Base-by-base conservation (phyloP, 768 basidiomycete genomes). In the Boletales sp. region DNA sequence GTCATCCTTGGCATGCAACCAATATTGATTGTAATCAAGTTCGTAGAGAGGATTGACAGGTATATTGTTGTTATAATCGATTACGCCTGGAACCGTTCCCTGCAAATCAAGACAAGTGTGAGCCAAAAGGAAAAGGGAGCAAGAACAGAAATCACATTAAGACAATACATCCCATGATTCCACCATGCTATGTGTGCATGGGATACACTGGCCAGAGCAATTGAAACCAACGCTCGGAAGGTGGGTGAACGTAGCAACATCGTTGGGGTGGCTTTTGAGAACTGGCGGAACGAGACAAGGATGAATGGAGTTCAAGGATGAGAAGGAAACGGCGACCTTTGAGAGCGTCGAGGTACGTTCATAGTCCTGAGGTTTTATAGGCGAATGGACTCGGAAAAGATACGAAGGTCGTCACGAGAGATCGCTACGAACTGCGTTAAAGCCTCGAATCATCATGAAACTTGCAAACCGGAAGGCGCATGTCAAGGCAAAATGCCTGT, bases 141-240 rank as follows among this genome's bases (percentile, higher is more conserved):
- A 43, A 24, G 29, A 15, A 36, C 12, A 21, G 8, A 29, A 15
- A 19, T 45, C 14, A 60, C 59, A n/a, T 62, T 43, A 14, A 42
- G 0, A 30, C 41, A 19, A 14, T 37, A 60, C 55, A 61, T 54
- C 34, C 15, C 31, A 0, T 0, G 1, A 24, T 18, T 2, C 11
- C 5, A 61, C 5, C 21, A 1, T 35, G 0, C 10, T 0, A 43
- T 15, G 42, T 60, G 59, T 3, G 50, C 59, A 32, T 36, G 18
- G 6, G 40, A 48, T 11, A 62, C 43, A 32, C 47, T 31, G 37
- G 52, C 56, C 9, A 60, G 35, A 37, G 48, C 40, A 5, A 60
- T 24, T 35, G 50, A 40, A 15, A 21, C 27, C 60, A 49, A 59
- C 41, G 37, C 17, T 19, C 37, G n/a, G 3, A 18, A 7, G 7